Base-by-base conservation (phyloP, 1,139 yeast genomes). In the Zygoascus hellenicus region DNA sequence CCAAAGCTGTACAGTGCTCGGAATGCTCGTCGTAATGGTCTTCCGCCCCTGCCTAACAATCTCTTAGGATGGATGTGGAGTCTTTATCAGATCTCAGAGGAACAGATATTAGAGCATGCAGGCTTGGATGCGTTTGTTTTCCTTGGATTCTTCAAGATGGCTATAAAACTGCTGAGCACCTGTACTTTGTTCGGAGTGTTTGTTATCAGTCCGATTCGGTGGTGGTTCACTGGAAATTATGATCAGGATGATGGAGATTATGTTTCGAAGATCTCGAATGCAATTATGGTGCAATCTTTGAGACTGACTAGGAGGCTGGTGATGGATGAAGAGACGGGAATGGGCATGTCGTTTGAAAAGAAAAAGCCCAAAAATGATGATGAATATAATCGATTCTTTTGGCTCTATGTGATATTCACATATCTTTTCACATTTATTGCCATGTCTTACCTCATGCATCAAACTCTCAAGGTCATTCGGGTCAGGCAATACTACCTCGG, bases 351-450 rank as follows among this genome's bases (percentile, higher is more conserved):
- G 36, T 17, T 22, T 22, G 26, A 22, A 4, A 22, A 22, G 26
- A 46, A 49, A 31, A 45, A 42, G 35, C 48, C 39, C 16, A 55
- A 56, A 30, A 59, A 56, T 30, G 62, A 59, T n/a, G 68, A 65
- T 1, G 67, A 64, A 38, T 67, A 68, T 53, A 58, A 69, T 48
- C 57, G 75, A 32, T 67, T 76, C 61, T 53, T 67, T 26, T 85
- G 94, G 92, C 77, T 86, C 57, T 90, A 92, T 62, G 92, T 92
- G 13, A 73, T 83, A 0, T 90, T 92, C 71, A 88, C 96, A 0
- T 89, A 89, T 62, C 67, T 83, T 11, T 90, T 92, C 67, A 87
- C 97, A 1, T 69, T 77, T 15, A 64, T 89, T 40, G 80, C 92
- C 0, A 71, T 81, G 45, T 74, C 75, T 53, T 74, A 80, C 56